Percentiles rank a stretch among this genome's conserved stretches.
These are phyloP conservation scores for Aspergillus novofumigatus DNA, from an alignment of 2,329 filamentous ascomycete genomes.

Conservation along the genomic window DNA sequence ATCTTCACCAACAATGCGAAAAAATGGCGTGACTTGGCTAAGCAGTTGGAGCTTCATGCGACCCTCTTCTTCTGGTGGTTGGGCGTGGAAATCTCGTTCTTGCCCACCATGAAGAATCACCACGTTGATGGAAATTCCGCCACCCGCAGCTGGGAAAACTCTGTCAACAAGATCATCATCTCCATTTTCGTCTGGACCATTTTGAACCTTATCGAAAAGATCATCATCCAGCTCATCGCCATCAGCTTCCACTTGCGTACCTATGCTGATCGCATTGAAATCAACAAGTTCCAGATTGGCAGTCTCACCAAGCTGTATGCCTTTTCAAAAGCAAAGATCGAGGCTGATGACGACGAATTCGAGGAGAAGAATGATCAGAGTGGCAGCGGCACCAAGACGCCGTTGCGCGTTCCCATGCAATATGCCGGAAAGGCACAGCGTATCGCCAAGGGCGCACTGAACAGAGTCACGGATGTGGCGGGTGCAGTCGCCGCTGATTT, in stretches of 20 bases:
- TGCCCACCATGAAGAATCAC: slow-evolving; percentile 72
- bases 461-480: slow-evolving; percentile 78
- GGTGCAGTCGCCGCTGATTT: slow-evolving; percentile 87
- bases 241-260: slow-evolving; percentile 89
- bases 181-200: slow-evolving; percentile 73
- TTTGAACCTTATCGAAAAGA: slow-evolving; percentile 85
- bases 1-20: slow-evolving; percentile 81
- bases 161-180: slow-evolving; percentile 81
- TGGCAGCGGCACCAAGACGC: slow-evolving; percentile 64
- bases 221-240: slow-evolving; percentile 90
- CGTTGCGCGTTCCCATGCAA: slow-evolving; percentile 67
- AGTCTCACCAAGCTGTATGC: slow-evolving; percentile 61
- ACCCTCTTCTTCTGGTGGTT: slow-evolving; percentile 92
- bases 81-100: slow-evolving; percentile 77
- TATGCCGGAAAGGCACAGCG: slow-evolving; percentile 65
- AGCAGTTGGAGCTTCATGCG: slow-evolving; percentile 76
- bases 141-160: slow-evolving; percentile 65
- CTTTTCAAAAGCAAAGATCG: slow-evolving; percentile 61
- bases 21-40: slow-evolving; percentile 89
- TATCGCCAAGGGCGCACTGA: slow-evolving; percentile 70
- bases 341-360: slow-evolving; percentile 71
- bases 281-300: slow-evolving; percentile 86
- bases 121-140: slow-evolving; percentile 50
- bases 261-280: slow-evolving; percentile 83
- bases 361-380: slow-evolving; percentile 50